Base-by-base conservation (phyloP, 1,284 basidiomycete species). In the Fistulinella cinereoalba region DNA sequence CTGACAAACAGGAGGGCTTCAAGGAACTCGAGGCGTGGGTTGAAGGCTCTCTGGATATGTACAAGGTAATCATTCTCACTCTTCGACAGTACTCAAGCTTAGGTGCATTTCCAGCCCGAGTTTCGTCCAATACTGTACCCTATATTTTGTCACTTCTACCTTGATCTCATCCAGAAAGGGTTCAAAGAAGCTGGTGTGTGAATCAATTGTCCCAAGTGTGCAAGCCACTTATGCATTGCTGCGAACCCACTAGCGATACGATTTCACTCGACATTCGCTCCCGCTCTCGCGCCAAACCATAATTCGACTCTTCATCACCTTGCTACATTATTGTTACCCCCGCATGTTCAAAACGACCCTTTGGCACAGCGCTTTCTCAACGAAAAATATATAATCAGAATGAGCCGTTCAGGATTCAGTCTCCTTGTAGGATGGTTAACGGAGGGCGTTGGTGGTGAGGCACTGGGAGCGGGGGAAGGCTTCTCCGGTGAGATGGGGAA, bases 361-460 rank as follows among this genome's bases (percentile, higher is more conserved):
- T 68, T 88, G 24, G 92, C 92, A 0, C 86, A 91, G 62, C 80
- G 91, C 15, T 95, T 97, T 66, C 76, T 92, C 27, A 83, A 85
- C 44, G 93, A 97, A 66, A 91, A 94, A 64, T 99, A 97, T 68
- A 81, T 85, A 27, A 76, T 98, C 49, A 83, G 85, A 31, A 90
- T 99, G 82, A 93, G 90, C 52, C 83, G 91, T 36, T 95, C 93
- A 37, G 90, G 94, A 1, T 96, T 97, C 64, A 83, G 88, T 32
- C 80, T 99, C 7, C 76, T 99, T 10, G 79, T 98, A 8, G 95
- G 95, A 29, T 99, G 97, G 97, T 71, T 99, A 45, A 97, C 91
- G 16, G 92, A 94, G 64, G 92, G 92, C 27, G 74, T 85, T n/a
- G 89, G 88, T 24, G 88, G 92, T 24, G 92, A 95, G 60, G 84